Evolutionary conservation across 306 rosid species (phyloP), one percentile per base, ranked within the genome.

Genomic region (Cotoneaster glaucophyllus): DNA sequence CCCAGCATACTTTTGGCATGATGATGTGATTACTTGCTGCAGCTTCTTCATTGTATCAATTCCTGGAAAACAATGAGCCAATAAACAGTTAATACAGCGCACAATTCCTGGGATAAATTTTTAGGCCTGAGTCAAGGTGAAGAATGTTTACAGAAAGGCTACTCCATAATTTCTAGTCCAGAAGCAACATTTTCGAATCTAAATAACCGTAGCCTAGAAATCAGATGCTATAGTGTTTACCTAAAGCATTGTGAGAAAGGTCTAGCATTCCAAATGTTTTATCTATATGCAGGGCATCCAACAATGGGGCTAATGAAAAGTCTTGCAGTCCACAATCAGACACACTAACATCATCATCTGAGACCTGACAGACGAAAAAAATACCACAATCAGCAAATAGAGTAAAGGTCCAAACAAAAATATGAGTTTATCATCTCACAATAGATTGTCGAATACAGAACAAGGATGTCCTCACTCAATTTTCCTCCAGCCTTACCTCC

Each of bases 321-420:
- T 94, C 98, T 86, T 92, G 97, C 88, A 94, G 81, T 75, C 87
- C 97, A 77, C 98, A 90, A 41, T 90, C 97, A 77, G 93, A 87
- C 70, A 86, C 97, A 57, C 71, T 73, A 67, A 92, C 85, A 82
- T 90, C 98, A 69, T 94, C 98, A 77, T 94, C 97, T 50, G 97
- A 90, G 83, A 91, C 88, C 97, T 94, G 86, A 67, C 70, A 78
- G 43, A 84, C 64, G 56, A 71, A n/a, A 25, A 84, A 77, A 43
- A 39, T 69, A 54, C 52, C 76, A 70, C 70, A 82, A 75, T 72
- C 61, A 25, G 74, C 25, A 62, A 56, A 43, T 68, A 62, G 67
- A 77, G 37, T 72, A 34, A 66, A 73, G 28, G 50, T 61, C 70
- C 72, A 56, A 34, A 4, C 67, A 41, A 58, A 53, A 37, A 4